phyloP scores from a whole-genome alignment of 129 eudicot species.

The Flaveria brownii region DNA sequence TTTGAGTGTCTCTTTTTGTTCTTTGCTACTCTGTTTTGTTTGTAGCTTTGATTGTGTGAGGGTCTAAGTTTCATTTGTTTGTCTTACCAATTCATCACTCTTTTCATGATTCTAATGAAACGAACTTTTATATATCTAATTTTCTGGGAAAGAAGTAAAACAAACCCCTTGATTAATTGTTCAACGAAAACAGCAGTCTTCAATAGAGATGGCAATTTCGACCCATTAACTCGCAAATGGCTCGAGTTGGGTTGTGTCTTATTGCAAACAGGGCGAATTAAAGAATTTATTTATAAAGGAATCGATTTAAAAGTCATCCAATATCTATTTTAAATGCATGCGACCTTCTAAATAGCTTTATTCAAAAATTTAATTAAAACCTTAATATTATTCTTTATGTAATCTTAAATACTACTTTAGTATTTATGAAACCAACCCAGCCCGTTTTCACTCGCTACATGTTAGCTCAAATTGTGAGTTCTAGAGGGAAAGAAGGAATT shows the following conservation, averaged over 20 bases:
- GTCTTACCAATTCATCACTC: no score
- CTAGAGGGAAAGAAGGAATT: no score
- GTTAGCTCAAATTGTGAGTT: no score
- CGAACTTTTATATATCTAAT: slow-evolving; percentile 3
- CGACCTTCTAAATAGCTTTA: not conserved
- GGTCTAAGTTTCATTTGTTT: no score
- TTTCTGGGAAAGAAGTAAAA: not conserved
- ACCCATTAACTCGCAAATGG: not conserved
- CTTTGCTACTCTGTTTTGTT: no score
- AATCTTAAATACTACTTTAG: not conserved
- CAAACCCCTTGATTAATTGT: slow-evolving; percentile 15
- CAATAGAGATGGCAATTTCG: not conserved
- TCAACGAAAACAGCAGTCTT: slow-evolving; percentile 7
- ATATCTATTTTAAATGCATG: not conserved
- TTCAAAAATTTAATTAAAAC: not conserved
- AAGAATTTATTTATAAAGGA: not conserved
- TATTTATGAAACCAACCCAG: not conserved
- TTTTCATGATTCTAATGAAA: slow-evolving; percentile 22
- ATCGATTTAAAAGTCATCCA: not conserved
- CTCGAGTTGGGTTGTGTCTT: not conserved
- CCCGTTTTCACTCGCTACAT: not conserved
- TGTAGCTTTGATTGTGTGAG: no score
- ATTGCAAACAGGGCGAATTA: not conserved
- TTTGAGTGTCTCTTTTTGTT: no score
- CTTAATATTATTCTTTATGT: not conserved